Base-by-base conservation (phyloP, 228 moss, liverwort and hornwort species). In the Sphagnum fallax region DNA sequence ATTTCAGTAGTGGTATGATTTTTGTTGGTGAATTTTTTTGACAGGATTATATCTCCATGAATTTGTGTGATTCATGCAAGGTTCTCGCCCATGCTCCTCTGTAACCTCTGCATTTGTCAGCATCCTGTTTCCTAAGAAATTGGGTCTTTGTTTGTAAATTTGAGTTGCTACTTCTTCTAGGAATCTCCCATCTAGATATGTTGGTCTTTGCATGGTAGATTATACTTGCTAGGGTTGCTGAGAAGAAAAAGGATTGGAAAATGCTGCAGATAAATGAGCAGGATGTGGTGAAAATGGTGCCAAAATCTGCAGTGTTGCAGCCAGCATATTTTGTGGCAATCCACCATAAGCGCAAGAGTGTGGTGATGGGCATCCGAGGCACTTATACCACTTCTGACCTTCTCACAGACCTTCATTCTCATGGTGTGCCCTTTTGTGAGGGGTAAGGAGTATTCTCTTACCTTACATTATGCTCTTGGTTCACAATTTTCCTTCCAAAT, bases 241-340 rank as follows among this genome's bases (percentile, higher is more conserved):
- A 32, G 32, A 32, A 32, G 32, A 32, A 32, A 32, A 32, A 32
- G 32, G 32, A 32, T 32, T 32, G 32, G 32, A 32, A 32, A 32
- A 32, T 32, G 32, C 2, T 32, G 32, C 74, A 95, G 95, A 66
- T 95, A 67, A 79, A 67, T 65, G 87, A 82, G 51, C 67, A 67
- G 68, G 87, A 89, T 71, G 83, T 91, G 48, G 70, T 77, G 61
- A 74, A 86, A 75, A 76, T 83, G 82, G 73, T 87, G 53, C 78
- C 72, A 13, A 79, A 68, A 52, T 85, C 95, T n/a, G 77, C 73
- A 5, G 73, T 91, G 51, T 84, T 90, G 64, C 83, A 69, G 73
- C 95, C 95, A 65, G 90, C 95, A 49, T 95, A 80, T 75, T 73
- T 90, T 64, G 81, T 95, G 76, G 95, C 86, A 63, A 64, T 95